Conservation (phyloP, 2,329 filamentous ascomycete species). For the Coleophoma cylindrospora region DNA sequence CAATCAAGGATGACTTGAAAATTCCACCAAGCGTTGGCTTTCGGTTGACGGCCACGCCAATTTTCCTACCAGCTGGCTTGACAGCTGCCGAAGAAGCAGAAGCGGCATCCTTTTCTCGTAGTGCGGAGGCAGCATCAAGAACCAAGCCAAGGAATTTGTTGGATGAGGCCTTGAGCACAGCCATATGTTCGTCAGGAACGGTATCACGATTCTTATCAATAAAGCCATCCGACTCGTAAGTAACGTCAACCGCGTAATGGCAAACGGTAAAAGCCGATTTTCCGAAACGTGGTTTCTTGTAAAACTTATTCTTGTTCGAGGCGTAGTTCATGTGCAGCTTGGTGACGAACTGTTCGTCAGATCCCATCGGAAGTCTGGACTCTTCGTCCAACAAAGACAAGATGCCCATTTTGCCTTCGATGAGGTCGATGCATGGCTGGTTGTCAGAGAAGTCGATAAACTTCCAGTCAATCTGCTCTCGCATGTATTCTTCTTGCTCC, state of each 20-base stretch:
- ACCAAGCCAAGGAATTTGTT: constrained; percentile 84
- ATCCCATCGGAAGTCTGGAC: constrained; percentile 92
- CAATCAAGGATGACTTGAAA: constrained; percentile 96
- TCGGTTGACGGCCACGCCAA: constrained; percentile 86
- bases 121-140: constrained; percentile 76
- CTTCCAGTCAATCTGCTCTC: constrained; percentile 97
- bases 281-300: constrained; percentile 97
- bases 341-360: constrained; percentile 92
- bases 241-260: constrained; percentile 97
- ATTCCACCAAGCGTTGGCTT: constrained; percentile 97
- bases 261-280: constrained; percentile 98
- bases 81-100: constrained; percentile 64
- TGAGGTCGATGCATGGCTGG: constrained; percentile 96
- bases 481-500: constrained; percentile 95
- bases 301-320: constrained; percentile 88
- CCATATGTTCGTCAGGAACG: constrained; percentile 96
- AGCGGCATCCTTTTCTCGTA: constrained; percentile 82
- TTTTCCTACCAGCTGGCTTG: constrained; percentile 78
- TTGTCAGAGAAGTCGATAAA: constrained; percentile 99
- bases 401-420: constrained; percentile 94
- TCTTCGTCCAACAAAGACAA: constrained; percentile 92
- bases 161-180: constrained; percentile 76
- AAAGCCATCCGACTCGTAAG: constrained; percentile 97
- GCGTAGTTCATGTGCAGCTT: constrained; percentile 95
- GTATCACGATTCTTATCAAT: constrained; percentile 99